These are phyloP conservation scores for Metschnikowia chrysomelidarum DNA, from an alignment of 805 yeast species.

Conservation along the genomic window DNA sequence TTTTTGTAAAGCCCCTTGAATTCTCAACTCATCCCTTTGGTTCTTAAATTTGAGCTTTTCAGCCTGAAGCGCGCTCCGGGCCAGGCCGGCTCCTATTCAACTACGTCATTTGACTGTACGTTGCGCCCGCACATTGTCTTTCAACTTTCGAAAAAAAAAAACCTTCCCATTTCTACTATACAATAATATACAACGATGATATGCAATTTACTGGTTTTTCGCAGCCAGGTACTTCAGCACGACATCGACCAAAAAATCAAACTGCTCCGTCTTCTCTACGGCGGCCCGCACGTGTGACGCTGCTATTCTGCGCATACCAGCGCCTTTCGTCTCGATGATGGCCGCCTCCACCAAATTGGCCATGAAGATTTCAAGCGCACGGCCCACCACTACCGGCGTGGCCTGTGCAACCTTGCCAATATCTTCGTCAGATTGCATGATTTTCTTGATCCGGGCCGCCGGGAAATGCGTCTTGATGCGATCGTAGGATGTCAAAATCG, in stretches of 20 bases:
- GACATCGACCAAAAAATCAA: slow-evolving; percentile 85
- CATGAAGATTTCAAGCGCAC: slow-evolving; percentile 90
- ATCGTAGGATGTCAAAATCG: slow-evolving; percentile 37
- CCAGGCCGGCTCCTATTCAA: no score
- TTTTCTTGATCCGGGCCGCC: slow-evolving; percentile 89
- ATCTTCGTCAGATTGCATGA: slow-evolving; percentile 98
- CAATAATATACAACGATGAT: slow-evolving; percentile 19
- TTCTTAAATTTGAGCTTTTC: no score
- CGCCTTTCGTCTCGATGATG: slow-evolving; percentile 68
- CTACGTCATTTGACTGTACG: no score
- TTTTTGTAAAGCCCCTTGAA: no score
- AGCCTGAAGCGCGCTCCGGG: no score
- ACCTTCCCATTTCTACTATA: slow-evolving; percentile 15
- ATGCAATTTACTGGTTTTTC: no score
- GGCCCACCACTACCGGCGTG: slow-evolving; percentile 96
- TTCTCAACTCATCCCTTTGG: no score
- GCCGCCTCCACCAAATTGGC: slow-evolving; percentile 85
- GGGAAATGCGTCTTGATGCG: slow-evolving; percentile 81
- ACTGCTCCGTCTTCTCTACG: slow-evolving; percentile 80
- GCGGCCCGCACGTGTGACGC: slow-evolving; percentile 84
- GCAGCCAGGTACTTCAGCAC: slow-evolving; percentile 58
- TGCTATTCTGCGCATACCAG: slow-evolving; percentile 76
- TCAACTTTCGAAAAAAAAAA: neutral
- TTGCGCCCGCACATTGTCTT: no score
- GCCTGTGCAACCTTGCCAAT: slow-evolving; percentile 99